phyloP scores from a whole-genome alignment of 768 basidiomycete species.

The Coprinellus micaceus region DNA sequence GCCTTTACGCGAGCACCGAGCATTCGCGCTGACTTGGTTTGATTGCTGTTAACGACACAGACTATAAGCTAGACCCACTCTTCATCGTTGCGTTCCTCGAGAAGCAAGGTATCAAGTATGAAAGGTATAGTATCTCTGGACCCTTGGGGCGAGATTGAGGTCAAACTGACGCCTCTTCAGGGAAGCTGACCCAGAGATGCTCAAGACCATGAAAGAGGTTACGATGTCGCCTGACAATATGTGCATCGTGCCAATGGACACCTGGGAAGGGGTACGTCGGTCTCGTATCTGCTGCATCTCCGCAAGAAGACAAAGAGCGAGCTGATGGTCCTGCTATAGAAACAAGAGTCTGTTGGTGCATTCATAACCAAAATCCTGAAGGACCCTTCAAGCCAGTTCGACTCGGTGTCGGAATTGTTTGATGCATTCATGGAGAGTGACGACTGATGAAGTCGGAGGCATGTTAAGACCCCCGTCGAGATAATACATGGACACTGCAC shows the following conservation, averaged over 20 bases:
- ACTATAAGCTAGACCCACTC: not conserved
- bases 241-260: not conserved
- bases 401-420: too few species aligned
- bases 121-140: too few species aligned
- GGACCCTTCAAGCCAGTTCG: too few species aligned
- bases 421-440: too few species aligned
- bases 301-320: not conserved
- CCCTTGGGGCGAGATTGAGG: too few species aligned
- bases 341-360: not conserved
- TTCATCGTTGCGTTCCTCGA: not conserved
- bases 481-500: too few species aligned
- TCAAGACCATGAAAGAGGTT: not conserved
- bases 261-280: not conserved
- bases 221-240: not conserved
- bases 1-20: not conserved
- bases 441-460: too few species aligned
- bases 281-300: not conserved
- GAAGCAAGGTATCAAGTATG: not conserved
- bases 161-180: too few species aligned
- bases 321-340: too few species aligned
- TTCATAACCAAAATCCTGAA: too few species aligned
- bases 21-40: not conserved
- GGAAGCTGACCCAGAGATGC: not conserved
- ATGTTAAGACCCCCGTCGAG: too few species aligned
- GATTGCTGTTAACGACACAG: not conserved